A percentile compares a stretch with the other conserved stretches of the same genome.
These are phyloP conservation scores for Barbarea vulgaris DNA, from an alignment of 345 rosid genomes.

Conservation along the genomic window DNA sequence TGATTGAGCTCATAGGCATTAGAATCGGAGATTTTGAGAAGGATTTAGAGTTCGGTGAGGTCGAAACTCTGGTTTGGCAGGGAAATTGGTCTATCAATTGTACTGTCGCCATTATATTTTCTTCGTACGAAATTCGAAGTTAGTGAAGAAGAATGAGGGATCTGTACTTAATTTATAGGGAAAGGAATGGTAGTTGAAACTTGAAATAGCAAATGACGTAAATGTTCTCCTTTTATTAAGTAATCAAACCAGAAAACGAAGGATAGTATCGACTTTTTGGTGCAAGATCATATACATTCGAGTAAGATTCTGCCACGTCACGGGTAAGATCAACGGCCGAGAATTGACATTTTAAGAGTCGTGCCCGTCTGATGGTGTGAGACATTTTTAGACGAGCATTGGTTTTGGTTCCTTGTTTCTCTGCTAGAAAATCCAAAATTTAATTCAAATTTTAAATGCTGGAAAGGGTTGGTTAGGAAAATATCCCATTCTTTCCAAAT, in stretches of 20 bases:
- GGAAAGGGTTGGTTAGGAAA: not conserved
- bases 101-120: conserved; percentile 52
- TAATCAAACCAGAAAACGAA: not conserved
- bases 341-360: not conserved
- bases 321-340: not conserved
- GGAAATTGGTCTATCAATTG: conserved; percentile 49
- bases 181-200: too few relatives aligned
- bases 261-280: conserved; percentile 3
- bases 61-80: conserved; percentile 38
- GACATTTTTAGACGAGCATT: conserved; percentile 16
- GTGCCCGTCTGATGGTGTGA: not conserved
- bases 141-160: not conserved
- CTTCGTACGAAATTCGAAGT: conserved; percentile 2
- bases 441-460: too few relatives aligned
- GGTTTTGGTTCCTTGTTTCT: not conserved
- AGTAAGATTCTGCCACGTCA: conserved; percentile 25
- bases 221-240: not conserved
- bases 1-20: conserved; percentile 22
- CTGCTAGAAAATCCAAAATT: conserved; percentile 7
- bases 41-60: conserved; percentile 13
- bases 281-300: not conserved
- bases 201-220: not conserved
- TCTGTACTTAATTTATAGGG: conserved; percentile 3
- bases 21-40: conserved; percentile 18
- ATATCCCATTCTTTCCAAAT: too few relatives aligned